Conservation (phyloP, 805 yeast genomes). For the Barnettozyma botsteinii region DNA sequence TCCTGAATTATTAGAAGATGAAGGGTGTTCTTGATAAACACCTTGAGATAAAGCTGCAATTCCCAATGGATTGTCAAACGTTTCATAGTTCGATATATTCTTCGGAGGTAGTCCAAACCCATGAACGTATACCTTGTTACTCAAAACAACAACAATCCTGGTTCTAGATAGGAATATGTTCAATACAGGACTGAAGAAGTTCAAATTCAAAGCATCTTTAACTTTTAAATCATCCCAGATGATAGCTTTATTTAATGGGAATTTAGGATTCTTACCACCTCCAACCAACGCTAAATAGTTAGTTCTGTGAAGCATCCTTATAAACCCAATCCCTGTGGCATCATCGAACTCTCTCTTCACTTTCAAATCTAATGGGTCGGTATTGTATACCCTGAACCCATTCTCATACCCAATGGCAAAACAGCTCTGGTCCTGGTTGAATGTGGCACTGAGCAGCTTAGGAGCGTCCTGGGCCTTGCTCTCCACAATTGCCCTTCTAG, state of each 20-base stretch:
- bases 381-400: conserved; percentile 81
- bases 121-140: conserved; percentile 63
- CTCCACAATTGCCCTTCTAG: conserved; percentile 20
- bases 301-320: conserved; percentile 82
- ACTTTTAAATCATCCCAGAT: conserved; percentile 91
- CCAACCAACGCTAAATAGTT: conserved; percentile 88
- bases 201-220: conserved; percentile 64
- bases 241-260: conserved; percentile 71
- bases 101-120: conserved; percentile 79
- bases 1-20: conserved; percentile 7
- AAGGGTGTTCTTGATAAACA: conserved; percentile 18
- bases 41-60: conserved; percentile 24
- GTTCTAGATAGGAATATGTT: conserved; percentile 71
- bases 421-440: conserved; percentile 89
- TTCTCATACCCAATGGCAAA: conserved; percentile 76
- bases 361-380: conserved; percentile 79
- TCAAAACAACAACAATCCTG: conserved; percentile 66
- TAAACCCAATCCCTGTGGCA: conserved; percentile 60
- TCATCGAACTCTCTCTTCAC: conserved; percentile 50
- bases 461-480: conserved; percentile 2
- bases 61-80: conserved; percentile 25
- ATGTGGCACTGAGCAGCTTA: conserved; percentile 28
- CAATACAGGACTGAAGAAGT: conserved; percentile 69
- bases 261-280: conserved; percentile 77
- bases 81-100: conserved; percentile 34